Base-by-base conservation (phyloP, 345 rosid species). In the Cardiospermum halicacabum region DNA sequence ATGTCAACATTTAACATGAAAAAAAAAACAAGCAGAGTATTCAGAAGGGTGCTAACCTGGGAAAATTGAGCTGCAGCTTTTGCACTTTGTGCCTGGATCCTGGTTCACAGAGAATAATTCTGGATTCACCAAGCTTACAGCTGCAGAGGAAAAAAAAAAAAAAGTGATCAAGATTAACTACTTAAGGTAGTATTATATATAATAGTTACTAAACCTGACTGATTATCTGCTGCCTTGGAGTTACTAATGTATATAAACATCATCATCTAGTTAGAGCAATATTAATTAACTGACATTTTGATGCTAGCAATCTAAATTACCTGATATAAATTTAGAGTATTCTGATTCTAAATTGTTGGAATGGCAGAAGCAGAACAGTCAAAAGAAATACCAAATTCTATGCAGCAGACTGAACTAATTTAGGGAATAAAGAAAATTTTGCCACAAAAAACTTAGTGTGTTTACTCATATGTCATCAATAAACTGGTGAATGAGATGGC, bases 21-120 rank as follows among this genome's bases (percentile, higher is more conserved):
- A 3, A 21, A 45, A 19, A 15, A 62, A 31, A 31, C 45, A 18
- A 11, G 32, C 63, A 9, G 3, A 31, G 31, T 16, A 43, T 3
- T 43, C 18, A 18, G 11, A n/a, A 32, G 27, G 56, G 30, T 55
- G 70, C 80, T 69, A 63, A 88, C 96, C 89, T 90, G 58, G 98
- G 92, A 75, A 86, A 93, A 71, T 93, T 93, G 58, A 93, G 92
- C 88, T 86, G 98, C 83, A 93, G 74, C 71, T 93, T 93, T 74
- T 93, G 98, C 79, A 85, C 56, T 66, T 86, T 84, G 63, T 93
- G 97, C 67, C 75, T 86, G 58, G 85, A 77, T 55, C 96, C 97
- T 12, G 97, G 69, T 72, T 93, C 97, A 72, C 98, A 86, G 13
- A 86, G 49, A 73, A 93, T 78, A 70, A 93, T 84, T 62, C 94